Base-by-base conservation (phyloP, 768 basidiomycete species). In the Lanmaoa rubissima region DNA sequence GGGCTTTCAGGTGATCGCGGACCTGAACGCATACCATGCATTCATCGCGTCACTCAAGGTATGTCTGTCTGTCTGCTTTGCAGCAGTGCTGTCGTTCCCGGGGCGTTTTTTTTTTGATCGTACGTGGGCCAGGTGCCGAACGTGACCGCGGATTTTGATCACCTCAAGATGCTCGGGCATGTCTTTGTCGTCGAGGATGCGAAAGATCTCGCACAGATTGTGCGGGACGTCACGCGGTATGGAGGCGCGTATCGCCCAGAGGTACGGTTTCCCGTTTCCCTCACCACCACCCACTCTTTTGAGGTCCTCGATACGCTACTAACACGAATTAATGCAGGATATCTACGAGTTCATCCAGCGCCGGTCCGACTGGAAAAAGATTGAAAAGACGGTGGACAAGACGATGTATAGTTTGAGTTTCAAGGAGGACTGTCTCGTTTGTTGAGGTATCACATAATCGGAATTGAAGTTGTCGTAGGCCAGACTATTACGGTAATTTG, bases 331-430 rank as follows among this genome's bases (percentile, higher is more conserved):
- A 3, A 21, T 28, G 40, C 41, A 88, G 84, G 96, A 98, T 68
- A 80, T 98, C 49, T 98, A 98, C 69, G 96, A 98, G 71, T 96
- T 98, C 65, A 91, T 98, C 65, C 92, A 94, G 68, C 79, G 95
- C 21, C 81, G 95, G 35, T 90, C 92, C 8, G 96, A 99, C 70
- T 98, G 96, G 96, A 96, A 97, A 76, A 95, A 92, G 76, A 98
- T 98, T 57, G 95, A 98, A 71, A 96, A 93, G 74, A 87, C 84
- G 28, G 97, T 98, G 48, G 92, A 94, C 76, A 92, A 93, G 77
- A 86, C 92, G 48, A 94, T 94, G 92, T 94, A 94, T 74, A 93
- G 90, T 72, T 73, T 94, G 49, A 91, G 88, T 69, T 92, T 96
- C 67, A 94, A 91, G 67, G 94, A 97, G 69, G 94, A 97, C 68